A percentile compares a stretch with the other conserved stretches of the same genome.
These are phyloP conservation scores for Apophysomyces sp. DNA, from an alignment of 371 early-diverging fungal species.

Conservation along the genomic window DNA sequence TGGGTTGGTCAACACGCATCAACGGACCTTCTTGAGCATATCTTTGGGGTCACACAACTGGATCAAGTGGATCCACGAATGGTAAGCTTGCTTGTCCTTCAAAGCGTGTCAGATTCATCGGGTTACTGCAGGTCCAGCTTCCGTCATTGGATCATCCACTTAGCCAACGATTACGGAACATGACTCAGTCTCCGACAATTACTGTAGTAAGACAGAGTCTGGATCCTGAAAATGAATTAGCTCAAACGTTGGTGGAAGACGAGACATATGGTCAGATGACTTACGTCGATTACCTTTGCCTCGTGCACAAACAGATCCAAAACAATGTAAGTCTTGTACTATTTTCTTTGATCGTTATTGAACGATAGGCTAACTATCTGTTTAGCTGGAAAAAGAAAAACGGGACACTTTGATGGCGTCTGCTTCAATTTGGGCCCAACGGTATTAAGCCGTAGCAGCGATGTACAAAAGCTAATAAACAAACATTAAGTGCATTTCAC, in stretches of 20 bases:
- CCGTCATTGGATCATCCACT: constrained; percentile 2
- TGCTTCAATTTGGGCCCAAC: constrained; percentile 22
- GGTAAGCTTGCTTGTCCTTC: constrained; percentile 10
- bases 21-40: constrained; percentile 54
- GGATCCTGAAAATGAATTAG: constrained; percentile 70
- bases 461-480: not conserved
- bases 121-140: not conserved
- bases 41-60: constrained; percentile 76
- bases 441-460: not conserved
- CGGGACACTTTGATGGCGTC: constrained; percentile 17
- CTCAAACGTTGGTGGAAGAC: constrained; percentile 72
- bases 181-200: constrained; percentile 37
- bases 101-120: not conserved
- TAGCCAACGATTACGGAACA: not conserved
- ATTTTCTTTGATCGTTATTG: not conserved
- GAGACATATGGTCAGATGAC: constrained; percentile 80
- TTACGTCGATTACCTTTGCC: constrained; percentile 92
- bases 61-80: constrained; percentile 72
- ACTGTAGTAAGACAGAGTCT: constrained; percentile 60
- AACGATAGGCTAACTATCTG: not conserved
- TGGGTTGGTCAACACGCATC: constrained; percentile 35
- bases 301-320: constrained; percentile 86
- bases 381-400: constrained; percentile 37
- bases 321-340: constrained; percentile 54
- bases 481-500: constrained; percentile 9